Base-by-base conservation (phyloP, 306 rosid species). In the Styphnolobium japonicum region DNA sequence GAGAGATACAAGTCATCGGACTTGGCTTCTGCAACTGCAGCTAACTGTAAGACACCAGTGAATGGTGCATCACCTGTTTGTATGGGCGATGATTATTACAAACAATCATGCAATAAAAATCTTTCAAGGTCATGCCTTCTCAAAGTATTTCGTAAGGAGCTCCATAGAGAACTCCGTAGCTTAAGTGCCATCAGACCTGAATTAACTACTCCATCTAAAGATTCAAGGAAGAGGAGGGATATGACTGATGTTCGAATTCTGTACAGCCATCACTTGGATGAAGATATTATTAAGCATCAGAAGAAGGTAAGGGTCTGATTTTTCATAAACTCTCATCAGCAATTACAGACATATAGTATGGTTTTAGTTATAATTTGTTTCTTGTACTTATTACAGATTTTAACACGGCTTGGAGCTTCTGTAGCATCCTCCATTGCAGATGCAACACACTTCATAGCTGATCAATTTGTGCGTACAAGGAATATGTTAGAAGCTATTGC, bases 401-500 rank as follows among this genome's bases (percentile, higher is more conserved):
- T 91, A 86, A 82, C 81, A 21, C 89, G 93, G 42, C 96, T 96
- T 33, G 96, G 96, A 77, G 73, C 89, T 73, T 89, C 91, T 25
- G 76, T 87, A 12, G 98, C 79, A 23, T 85, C 89, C 52, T 96
- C 93, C 64, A 88, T 93, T 67, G 73, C 76, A 19, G 97, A 96
- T 77, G 98, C 99, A 19, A 93, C 99, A 19, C 99, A 96, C 71
- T 96, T 96, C 86, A 74, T 96, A 63, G 94, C 99, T 10, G 94
- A 93, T 86, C 84, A 90, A 63, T 96, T 96, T 82, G 88, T 91
- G 80, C 96, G 97, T 3, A 93, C 98, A 25, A 90, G 96, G 79
- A 96, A 93, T 86, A 90, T 96, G 96, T 83, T 96, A 77, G 96
- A 90, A 84, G 98, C 99, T 63, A 96, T 96, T 71, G 96, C 99